Base-by-base conservation (phyloP, 2,329 filamentous ascomycete species). In the Emergomyces pasteurianus region DNA sequence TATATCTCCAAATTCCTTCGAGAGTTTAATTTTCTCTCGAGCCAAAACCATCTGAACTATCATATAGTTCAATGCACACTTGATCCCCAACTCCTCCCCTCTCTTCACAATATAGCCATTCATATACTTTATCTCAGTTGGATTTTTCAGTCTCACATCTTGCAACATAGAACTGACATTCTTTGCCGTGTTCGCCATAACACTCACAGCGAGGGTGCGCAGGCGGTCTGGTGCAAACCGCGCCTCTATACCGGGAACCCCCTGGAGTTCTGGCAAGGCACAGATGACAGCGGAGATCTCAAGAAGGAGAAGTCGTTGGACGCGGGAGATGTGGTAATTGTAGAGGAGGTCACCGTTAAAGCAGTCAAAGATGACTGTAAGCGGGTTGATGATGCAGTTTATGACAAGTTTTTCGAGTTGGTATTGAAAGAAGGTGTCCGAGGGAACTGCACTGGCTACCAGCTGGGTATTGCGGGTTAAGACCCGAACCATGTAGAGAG, bases 31-130 rank as follows among this genome's bases (percentile, higher is more conserved):
- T 46, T 73, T 70, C 52, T 81, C 75, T 77, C 88, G 92, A 28
- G 85, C 88, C 69, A 88, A 85, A 56, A 96, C 85, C 75, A 91
- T 75, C 59, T 86, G 79, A 72, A 87, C 77, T 49, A 95, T 77
- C 78, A 89, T 81, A 67, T 86, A 85, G 70, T 95, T 94, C 63
- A 86, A 78, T 12, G 84, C 83, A 67, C 86, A 86, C 58, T 83
- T 78, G n/a, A 96, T 78, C 1, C 89, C 89, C 63, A 92, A 68
- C 70, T 89, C 83, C 67, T 83, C 80, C 0, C 88, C 94, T 47
- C 87, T 82, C 58, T 78, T 80, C 38, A 95, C 80, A 62, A 99
- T 87, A 75, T 92, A 99, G 0, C 92, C 92, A 71, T 95, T 96
- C 66, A 92, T 82, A 68, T 87, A 95, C 53, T 92, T 84, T 47